phyloP scores from a whole-genome alignment of 495 filamentous ascomycete species.

The Lindgomyces ingoldianus region DNA sequence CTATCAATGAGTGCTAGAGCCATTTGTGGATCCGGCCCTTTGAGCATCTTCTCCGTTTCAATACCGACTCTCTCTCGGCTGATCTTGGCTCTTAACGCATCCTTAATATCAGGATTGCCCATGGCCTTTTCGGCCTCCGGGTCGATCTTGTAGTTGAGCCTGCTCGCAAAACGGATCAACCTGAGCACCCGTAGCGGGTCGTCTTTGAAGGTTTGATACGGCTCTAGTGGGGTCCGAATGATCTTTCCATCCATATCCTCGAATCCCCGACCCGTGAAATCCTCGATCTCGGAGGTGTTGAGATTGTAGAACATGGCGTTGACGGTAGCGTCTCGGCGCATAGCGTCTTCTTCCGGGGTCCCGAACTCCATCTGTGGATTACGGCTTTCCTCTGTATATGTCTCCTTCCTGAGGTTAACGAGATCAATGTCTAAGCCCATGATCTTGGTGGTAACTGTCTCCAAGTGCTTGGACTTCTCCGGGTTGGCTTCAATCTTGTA shows the following conservation, averaged over 20 bases:
- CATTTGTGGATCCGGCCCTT: conserved; percentile 66
- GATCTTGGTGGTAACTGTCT: conserved; percentile 83
- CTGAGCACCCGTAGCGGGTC: conserved; percentile 90
- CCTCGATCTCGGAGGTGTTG: conserved; percentile 72
- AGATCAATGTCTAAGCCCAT: conserved; percentile 90
- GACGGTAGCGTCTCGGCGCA: conserved; percentile 87
- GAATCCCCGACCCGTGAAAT: conserved; percentile 75
- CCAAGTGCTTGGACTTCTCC: conserved; percentile 96
- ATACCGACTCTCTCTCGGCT: conserved; percentile 82
- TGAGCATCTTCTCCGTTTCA: conserved; percentile 89
- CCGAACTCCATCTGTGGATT: conserved; percentile 95
- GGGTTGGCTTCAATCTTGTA: conserved; percentile 70
- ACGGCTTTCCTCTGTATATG: conserved; percentile 79
- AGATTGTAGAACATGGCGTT: conserved; percentile 98
- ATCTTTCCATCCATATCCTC: conserved; percentile 69
- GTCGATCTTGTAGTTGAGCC: conserved; percentile 78
- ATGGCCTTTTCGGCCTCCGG: conserved; percentile 67
- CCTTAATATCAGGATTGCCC: conserved; percentile 69
- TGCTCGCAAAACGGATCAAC: conserved; percentile 84
- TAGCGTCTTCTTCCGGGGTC: conserved; percentile 83
- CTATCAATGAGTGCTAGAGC: conserved; percentile 72
- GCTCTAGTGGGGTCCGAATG: conserved; percentile 85
- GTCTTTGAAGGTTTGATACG: conserved; percentile 90
- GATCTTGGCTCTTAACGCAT: conserved; percentile 82
- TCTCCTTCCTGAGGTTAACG: conserved; percentile 91